These are phyloP conservation scores for Boletus fagicola DNA, from an alignment of 768 basidiomycete species.

Conservation along the genomic window DNA sequence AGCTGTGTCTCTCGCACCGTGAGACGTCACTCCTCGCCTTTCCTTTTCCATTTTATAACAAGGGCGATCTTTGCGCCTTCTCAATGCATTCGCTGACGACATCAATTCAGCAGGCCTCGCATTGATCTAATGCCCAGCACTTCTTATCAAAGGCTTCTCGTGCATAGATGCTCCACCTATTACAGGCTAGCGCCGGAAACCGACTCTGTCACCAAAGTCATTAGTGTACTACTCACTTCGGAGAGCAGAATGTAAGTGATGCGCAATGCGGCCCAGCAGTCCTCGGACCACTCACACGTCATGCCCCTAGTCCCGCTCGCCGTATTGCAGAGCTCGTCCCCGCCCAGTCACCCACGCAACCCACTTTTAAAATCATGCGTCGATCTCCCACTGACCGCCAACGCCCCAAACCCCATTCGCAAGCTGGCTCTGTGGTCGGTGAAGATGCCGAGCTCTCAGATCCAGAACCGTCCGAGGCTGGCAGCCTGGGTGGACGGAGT, in stretches of 20 bases:
- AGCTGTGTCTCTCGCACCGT: constrained; percentile 6
- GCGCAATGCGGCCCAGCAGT: not conserved
- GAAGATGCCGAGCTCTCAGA: constrained; percentile 80
- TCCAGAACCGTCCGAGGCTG: constrained; percentile 74
- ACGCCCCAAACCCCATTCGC: constrained; percentile 60
- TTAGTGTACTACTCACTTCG: constrained; percentile 51
- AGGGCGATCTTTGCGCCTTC: not conserved
- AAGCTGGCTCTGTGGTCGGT: constrained; percentile 66
- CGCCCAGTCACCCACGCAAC: constrained; percentile 62
- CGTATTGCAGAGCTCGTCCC: constrained; percentile 78
- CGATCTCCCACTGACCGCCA: constrained; percentile 55
- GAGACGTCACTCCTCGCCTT: constrained; percentile 1
- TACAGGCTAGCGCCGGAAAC: constrained; percentile 73
- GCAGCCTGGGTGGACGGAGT: constrained; percentile 71
- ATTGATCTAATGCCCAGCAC: constrained; percentile 68
- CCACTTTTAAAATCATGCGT: constrained; percentile 89
- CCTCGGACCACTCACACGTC: constrained; percentile 14
- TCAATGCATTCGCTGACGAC: constrained; percentile 22
- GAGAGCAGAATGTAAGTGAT: constrained; percentile 75
- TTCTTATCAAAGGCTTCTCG: constrained; percentile 81
- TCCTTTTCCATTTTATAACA: not conserved
- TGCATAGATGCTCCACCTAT: constrained; percentile 82
- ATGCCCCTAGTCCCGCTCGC: constrained; percentile 55
- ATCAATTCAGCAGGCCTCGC: constrained; percentile 45
- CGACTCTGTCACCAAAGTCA: constrained; percentile 61